Conservation (phyloP, 2,329 filamentous ascomycete genomes). For the Conoideocrella luteorostrata region DNA sequence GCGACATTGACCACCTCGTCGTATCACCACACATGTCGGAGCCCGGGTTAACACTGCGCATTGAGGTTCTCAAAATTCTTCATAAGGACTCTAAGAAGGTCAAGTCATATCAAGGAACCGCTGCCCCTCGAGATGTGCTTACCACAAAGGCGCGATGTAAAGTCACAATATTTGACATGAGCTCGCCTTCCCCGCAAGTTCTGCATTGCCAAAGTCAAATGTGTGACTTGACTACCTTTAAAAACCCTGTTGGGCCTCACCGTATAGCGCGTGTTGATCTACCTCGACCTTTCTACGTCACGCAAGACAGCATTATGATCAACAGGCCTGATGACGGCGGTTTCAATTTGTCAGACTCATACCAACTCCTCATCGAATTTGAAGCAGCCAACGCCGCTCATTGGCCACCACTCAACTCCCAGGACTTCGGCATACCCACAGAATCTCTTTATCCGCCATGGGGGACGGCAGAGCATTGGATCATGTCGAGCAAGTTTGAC, state of each 20-base stretch:
- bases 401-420: constrained; percentile 47
- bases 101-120: constrained; percentile 19
- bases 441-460: constrained; percentile 14
- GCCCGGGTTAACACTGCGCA: constrained; percentile 37
- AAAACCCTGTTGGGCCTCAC: constrained; percentile 39
- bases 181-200: constrained; percentile 31
- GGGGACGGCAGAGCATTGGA: constrained; percentile 25
- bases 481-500: constrained; percentile 34
- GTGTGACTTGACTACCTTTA: constrained; percentile 45
- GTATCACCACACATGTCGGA: constrained; percentile 23
- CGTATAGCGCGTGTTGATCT: constrained; percentile 43
- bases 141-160: constrained; percentile 30
- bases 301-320: constrained; percentile 44
- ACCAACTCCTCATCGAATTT: constrained; percentile 45
- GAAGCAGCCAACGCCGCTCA: constrained; percentile 41
- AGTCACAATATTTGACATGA: constrained; percentile 30
- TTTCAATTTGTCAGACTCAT: constrained; percentile 43
- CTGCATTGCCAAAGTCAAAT: constrained; percentile 49
- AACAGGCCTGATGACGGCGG: constrained; percentile 39
- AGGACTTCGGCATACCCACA: constrained; percentile 23
- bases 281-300: constrained; percentile 43
- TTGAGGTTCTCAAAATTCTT: constrained; percentile 47
- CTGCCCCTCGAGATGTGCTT: constrained; percentile 23
- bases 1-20: constrained; percentile 26
- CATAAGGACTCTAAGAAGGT: constrained; percentile 40